phyloP scores from a whole-genome alignment of 306 rosid genomes.

The Cajanus cajan region DNA sequence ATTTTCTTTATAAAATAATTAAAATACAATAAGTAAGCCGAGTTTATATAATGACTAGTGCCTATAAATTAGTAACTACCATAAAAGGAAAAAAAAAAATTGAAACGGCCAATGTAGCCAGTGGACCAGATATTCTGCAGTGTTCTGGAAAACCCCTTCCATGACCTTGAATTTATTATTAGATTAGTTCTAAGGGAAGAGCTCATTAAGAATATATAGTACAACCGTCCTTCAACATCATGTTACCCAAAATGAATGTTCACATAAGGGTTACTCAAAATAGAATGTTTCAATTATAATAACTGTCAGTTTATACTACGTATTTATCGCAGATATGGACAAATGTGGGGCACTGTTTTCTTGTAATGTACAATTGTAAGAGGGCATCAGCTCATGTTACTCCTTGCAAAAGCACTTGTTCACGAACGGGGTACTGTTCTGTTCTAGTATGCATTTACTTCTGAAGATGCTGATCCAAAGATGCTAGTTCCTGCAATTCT shows the following conservation, averaged over 20 bases:
- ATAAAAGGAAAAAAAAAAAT: background rate
- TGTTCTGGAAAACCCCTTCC: background rate
- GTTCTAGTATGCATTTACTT: slow-evolving; percentile 15
- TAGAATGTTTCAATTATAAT: slow-evolving; percentile 17
- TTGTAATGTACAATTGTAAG: slow-evolving; percentile 35
- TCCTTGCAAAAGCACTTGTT: slow-evolving; percentile 23
- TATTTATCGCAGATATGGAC: slow-evolving; percentile 26
- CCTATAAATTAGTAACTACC: background rate
- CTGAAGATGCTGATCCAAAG: slow-evolving; percentile 22
- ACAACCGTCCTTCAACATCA: background rate
- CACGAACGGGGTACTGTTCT: slow-evolving; percentile 2
- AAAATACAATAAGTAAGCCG: background rate
- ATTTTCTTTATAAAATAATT: background rate
- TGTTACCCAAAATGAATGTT: slow-evolving; percentile 13
- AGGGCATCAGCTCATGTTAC: slow-evolving; percentile 16
- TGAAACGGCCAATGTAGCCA: background rate
- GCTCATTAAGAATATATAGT: background rate
- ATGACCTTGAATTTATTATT: background rate
- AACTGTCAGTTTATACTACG: slow-evolving; percentile 11
- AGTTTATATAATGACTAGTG: background rate
- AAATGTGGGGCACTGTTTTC: slow-evolving; percentile 20
- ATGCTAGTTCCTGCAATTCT: slow-evolving; percentile 29
- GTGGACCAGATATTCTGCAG: background rate
- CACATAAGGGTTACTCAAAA: background rate
- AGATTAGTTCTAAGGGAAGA: background rate